Base-by-base conservation (phyloP, 2,329 filamentous ascomycete species). In the Epicoccum nigrum region DNA sequence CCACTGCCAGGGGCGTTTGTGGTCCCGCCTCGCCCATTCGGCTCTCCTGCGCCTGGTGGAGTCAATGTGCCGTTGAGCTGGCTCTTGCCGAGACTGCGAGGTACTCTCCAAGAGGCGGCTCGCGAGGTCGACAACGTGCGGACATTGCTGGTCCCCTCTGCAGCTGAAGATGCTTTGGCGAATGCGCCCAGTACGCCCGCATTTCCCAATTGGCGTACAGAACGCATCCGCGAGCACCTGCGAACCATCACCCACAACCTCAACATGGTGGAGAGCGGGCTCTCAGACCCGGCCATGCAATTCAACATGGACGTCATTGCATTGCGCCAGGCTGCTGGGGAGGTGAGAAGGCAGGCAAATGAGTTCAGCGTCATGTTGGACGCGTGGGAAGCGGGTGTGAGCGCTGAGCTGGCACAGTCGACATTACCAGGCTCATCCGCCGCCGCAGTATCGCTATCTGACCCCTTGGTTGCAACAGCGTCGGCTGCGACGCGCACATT, bases 51-150 rank as follows among this genome's bases (percentile, higher is more conserved):
- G 6, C 52, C 42, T 13, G 61, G 53, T 17, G 58, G 54, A 8
- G 42, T 49, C 1, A 58, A 66, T 17, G 56, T 59, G 15, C 50
- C 45, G 6, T 27, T 63, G 13, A 41, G 39, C 40, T 54, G 51
- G 51, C 45, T 54, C 13, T 33, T 72, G 8, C 50, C 55, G 7
- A 63, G 63, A 7, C 56, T 69, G 9, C 50, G 64, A 41, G 28
- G 20, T 3, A 58, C 63, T 4, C 50, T 73, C 25, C 60, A 65
- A n/a, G 48, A 54, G 7, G 67, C 67, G 17, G 60, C 63, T 21
- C 64, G 62, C 16, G 68, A 71, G 45, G 64, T 72, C 59, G 66
- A 69, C 6, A 72, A 70, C 41, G 59, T 67, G 4, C 62, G 65
- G 11, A 40, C 56, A 1, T 31, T 71, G 33, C 43, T 70, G 12